These are phyloP conservation scores for Hirsutella rhossiliensis DNA, from an alignment of 2,329 filamentous ascomycete genomes.

Conservation along the genomic window DNA sequence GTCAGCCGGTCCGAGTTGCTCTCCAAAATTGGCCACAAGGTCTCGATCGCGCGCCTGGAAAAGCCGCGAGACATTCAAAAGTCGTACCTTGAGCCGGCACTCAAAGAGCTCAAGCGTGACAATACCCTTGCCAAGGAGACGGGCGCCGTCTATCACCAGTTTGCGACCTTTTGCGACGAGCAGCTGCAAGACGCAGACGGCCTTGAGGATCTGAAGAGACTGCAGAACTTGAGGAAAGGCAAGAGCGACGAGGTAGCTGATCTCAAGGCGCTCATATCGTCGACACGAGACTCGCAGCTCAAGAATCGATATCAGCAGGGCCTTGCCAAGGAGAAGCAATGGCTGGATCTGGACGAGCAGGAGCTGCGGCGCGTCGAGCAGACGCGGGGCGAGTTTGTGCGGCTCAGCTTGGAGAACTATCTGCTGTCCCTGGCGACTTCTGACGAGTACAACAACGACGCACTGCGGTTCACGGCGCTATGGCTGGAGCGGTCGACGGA, in stretches of 20 bases:
- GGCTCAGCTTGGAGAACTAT: constrained; percentile 86
- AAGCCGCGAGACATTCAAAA: constrained; percentile 84
- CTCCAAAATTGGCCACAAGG: constrained; percentile 76
- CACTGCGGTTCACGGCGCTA: constrained; percentile 81
- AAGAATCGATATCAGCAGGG: constrained; percentile 47
- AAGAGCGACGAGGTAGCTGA: constrained; percentile 73
- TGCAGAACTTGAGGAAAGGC: constrained; percentile 66
- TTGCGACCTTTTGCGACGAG: constrained; percentile 88
- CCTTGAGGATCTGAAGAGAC: constrained; percentile 70
- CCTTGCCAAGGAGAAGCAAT: constrained; percentile 64
- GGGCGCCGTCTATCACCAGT: constrained; percentile 85
- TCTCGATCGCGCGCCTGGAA: constrained; percentile 81
- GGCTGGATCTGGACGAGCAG: constrained; percentile 80
- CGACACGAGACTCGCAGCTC: constrained; percentile 37
- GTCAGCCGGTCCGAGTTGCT: constrained; percentile 70
- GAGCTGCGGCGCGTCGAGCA: constrained; percentile 71
- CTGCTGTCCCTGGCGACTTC: constrained; percentile 73
- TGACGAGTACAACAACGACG: constrained; percentile 80
- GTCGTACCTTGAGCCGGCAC: constrained; percentile 72
- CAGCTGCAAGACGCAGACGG: constrained; percentile 81
- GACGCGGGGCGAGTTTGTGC: constrained; percentile 71
- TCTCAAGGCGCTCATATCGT: constrained; percentile 48
- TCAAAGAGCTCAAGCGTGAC: constrained; percentile 64
- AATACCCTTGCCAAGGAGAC: constrained; percentile 55
- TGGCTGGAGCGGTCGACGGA: constrained; percentile 86